Percentiles rank a stretch among this genome's conserved stretches.
Conservation (phyloP, 2,329 filamentous ascomycete genomes). For the Arthroderma uncinatum region DNA sequence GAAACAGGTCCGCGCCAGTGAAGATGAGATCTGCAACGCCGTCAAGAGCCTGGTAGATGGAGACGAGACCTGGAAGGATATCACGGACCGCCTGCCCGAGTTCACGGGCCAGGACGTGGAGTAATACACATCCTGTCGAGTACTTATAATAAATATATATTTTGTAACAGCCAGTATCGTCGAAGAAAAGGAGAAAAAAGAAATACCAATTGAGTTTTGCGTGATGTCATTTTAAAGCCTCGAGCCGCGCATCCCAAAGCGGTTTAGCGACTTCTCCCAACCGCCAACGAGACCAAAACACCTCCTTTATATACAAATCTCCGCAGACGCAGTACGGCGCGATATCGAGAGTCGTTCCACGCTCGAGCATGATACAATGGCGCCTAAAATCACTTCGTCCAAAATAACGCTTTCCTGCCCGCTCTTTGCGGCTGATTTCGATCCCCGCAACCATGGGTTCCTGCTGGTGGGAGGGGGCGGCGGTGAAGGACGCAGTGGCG, state of each 20-base stretch:
- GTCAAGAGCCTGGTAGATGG: slow-evolving; percentile 54
- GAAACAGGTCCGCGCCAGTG: slow-evolving; percentile 73
- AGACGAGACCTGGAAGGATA: slow-evolving; percentile 56
- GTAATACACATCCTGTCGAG: not conserved
- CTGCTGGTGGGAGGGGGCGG: slow-evolving; percentile 80
- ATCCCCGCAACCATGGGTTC: slow-evolving; percentile 62
- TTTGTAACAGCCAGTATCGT: too few relatives aligned
- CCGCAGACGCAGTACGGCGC: not conserved
- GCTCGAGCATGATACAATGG: slow-evolving; percentile 22
- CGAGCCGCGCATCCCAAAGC: not conserved
- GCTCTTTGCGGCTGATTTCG: slow-evolving; percentile 78
- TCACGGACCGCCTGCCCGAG: slow-evolving; percentile 65
- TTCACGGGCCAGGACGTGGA: slow-evolving; percentile 65
- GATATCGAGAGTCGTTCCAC: not conserved
- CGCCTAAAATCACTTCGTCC: slow-evolving; percentile 36
- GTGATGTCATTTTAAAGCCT: slow-evolving; percentile 2
- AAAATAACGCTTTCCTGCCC: slow-evolving; percentile 67
- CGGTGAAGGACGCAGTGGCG: slow-evolving; percentile 66
- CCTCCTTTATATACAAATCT: not conserved
- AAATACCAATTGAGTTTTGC: not conserved
- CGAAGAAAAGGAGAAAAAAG: not conserved
- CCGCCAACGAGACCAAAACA: not conserved
- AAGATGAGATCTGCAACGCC: slow-evolving; percentile 68
- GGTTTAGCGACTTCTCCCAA: not conserved
- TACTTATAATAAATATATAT: not conserved